Evolutionary conservation across 805 yeast genomes (phyloP).

Genomic region (Candida tammaniensis): DNA sequence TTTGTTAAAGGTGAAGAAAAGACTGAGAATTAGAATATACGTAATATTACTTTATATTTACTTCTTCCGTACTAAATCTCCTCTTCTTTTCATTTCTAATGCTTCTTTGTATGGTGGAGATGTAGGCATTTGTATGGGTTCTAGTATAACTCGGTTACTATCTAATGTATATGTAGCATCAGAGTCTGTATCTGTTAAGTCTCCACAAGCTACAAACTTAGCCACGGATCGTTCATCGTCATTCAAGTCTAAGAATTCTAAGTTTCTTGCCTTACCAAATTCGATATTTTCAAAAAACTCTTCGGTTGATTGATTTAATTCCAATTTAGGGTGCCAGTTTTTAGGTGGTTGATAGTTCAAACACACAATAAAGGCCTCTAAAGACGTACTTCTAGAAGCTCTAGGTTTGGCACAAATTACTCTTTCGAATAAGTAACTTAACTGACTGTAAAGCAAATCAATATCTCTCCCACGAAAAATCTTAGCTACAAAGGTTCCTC

Average conservation of each 20-base stretch:
- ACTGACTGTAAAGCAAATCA: conserved; percentile 88
- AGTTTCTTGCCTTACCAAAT: conserved; percentile 53
- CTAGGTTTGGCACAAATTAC: conserved; percentile 97
- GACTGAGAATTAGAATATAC: conserved; percentile 10
- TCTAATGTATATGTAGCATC: conserved; percentile 87
- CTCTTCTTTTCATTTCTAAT: conserved; percentile 78
- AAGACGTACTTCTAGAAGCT: conserved; percentile 89
- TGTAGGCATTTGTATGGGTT: conserved; percentile 94
- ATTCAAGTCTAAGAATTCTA: conserved; percentile 48
- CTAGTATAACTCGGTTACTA: conserved; percentile 40
- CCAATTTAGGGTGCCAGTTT: conserved; percentile 76
- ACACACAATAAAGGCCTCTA: conserved; percentile 94
- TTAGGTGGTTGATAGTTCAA: conserved; percentile 78
- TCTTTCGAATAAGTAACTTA: conserved; percentile 77
- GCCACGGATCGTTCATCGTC: conserved; percentile 74
- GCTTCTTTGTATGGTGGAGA: conserved; percentile 97
- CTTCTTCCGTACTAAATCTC: conserved; percentile 30
- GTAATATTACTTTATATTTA: background rate
- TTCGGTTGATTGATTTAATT: conserved; percentile 62
- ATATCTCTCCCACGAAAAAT: conserved; percentile 96
- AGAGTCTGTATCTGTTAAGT: conserved; percentile 80
- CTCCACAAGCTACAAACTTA: conserved; percentile 96
- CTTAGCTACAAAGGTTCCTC: conserved; percentile 94
- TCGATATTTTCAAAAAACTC: conserved; percentile 70
- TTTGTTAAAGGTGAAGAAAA: conserved; percentile 36